Base-by-base conservation (phyloP, 345 rosid species). In the Eucalyptus pauciflora region DNA sequence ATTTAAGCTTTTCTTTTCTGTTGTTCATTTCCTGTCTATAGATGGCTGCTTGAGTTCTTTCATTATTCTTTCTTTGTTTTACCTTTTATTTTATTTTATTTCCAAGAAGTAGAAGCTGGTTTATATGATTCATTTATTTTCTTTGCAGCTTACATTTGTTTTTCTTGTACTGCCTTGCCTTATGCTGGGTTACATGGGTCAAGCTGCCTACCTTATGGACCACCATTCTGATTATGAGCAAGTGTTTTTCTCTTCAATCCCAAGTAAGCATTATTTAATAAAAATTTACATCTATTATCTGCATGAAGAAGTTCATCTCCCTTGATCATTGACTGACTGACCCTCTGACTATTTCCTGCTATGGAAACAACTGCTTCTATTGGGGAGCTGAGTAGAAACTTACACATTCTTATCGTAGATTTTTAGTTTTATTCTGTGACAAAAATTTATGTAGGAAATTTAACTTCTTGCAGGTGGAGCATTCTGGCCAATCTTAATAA, bases 131-230 rank as follows among this genome's bases (percentile, higher is more conserved):
- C 83, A 11, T 94, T 71, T 60, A 91, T 89, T 58, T 93, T 89
- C 52, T 92, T 89, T 95, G 97, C 99, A 97, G 99, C 99, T 98
- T 92, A 95, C 99, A 18, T 98, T 98, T 95, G 93, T 96, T 90
- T 95, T 96, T 93, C 99, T 98, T 46, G 97, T 98, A 85, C 94
- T 98, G 88, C 99, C 99, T 7, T 98, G 99, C 95, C 99, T 98
- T 90, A 88, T 96, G 91, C 90, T 98, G 97, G 99, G 99, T 86
- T 98, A 98, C 93, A 89, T 98, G 96, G 99, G 99, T 90, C 99
- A 98, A 96, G 99, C 99, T 89, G 99, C 99, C 80, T 98, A 95
- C 91, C 97, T 98, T 88, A 92, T 95, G 95, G 93, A 92, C 58
- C 92, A 98, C 90, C 95, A 92, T 91, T 86, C 89, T 31, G 93